Evolutionary conservation across 306 rosid genomes (phyloP).

Genomic region (Gastrolobium villosum): DNA sequence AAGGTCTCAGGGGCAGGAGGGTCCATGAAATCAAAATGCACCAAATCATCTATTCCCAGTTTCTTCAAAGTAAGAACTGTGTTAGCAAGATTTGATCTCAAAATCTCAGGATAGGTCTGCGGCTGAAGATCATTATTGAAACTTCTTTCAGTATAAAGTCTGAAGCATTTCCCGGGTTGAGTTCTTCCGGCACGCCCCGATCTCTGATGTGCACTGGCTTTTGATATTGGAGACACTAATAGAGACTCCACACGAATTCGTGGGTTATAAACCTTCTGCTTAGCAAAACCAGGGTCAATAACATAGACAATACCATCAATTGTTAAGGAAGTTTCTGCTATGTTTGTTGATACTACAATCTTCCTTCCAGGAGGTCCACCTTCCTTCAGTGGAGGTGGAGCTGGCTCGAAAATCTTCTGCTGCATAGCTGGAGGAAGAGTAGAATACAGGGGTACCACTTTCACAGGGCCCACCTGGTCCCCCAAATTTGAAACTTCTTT

Average conservation of each 20-base stretch:
- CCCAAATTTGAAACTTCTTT: conserved; percentile 81
- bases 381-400: conserved; percentile 81
- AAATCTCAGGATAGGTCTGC: conserved; percentile 92
- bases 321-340: conserved; percentile 95
- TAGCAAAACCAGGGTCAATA: conserved; percentile 92
- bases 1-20: conserved; percentile 98
- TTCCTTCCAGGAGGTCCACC: conserved; percentile 93
- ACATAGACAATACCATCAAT: conserved; percentile 96
- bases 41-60: conserved; percentile 91
- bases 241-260: conserved; percentile 89
- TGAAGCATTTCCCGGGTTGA: conserved; percentile 92
- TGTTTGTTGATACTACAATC: conserved; percentile 88
- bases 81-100: conserved; percentile 92
- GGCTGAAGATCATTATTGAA: conserved; percentile 91
- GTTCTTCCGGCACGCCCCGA: conserved; percentile 99
- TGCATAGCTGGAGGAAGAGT: conserved; percentile 97
- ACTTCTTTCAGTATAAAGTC: conserved; percentile 93
- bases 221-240: conserved; percentile 92
- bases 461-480: conserved; percentile 94
- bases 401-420: conserved; percentile 84
- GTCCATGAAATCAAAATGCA: conserved; percentile 98
- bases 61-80: conserved; percentile 93
- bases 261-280: conserved; percentile 90
- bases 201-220: conserved; percentile 97
- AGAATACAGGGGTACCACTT: conserved; percentile 90